These are phyloP conservation scores for Auriscalpium orientale DNA, from an alignment of 768 basidiomycete genomes.

Conservation along the genomic window DNA sequence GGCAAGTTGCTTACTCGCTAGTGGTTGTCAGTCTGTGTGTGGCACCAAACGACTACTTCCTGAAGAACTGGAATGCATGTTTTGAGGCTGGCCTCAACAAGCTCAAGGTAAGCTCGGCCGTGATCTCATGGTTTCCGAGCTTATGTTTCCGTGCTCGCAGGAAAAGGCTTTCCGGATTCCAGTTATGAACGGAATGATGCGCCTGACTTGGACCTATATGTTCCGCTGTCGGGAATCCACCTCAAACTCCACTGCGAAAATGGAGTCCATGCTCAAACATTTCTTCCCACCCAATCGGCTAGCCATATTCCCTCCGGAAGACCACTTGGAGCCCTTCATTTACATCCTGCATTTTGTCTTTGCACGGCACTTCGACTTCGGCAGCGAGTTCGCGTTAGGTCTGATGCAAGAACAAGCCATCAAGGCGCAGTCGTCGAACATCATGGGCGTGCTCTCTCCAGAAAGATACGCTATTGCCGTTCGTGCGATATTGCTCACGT, in stretches of 20 bases:
- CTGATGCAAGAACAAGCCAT: slow-evolving; percentile 66
- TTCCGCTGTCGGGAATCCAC: slow-evolving; percentile 84
- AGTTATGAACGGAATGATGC: slow-evolving; percentile 74
- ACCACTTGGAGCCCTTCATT: slow-evolving; percentile 68
- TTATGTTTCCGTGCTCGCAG: slow-evolving; percentile 32
- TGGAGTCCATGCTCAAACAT: slow-evolving; percentile 66
- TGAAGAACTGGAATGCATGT: slow-evolving; percentile 71
- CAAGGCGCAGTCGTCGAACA: slow-evolving; percentile 31
- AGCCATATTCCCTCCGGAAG: slow-evolving; percentile 57
- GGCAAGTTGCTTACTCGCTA: slow-evolving; percentile 80
- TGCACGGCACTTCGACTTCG: slow-evolving; percentile 78
- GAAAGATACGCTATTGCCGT: slow-evolving; percentile 71
- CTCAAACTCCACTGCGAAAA: slow-evolving; percentile 70
- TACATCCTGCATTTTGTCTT: slow-evolving; percentile 79
- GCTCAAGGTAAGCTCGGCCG: slow-evolving; percentile 53
- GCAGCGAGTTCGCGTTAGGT: slow-evolving; percentile 73
- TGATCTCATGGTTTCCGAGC: no score
- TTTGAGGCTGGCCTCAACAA: slow-evolving; percentile 69
- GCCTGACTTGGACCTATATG: slow-evolving; percentile 91
- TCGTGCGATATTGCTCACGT: slow-evolving; percentile 68
- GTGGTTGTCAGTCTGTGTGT: slow-evolving; percentile 81
- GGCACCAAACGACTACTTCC: slow-evolving; percentile 77
- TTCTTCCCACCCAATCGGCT: slow-evolving; percentile 73
- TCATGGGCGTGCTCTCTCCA: slow-evolving; percentile 44
- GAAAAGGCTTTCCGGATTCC: slow-evolving; percentile 66